phyloP scores from a whole-genome alignment of 2,329 filamentous ascomycete species.

The Myriosclerotinia scirpicola region DNA sequence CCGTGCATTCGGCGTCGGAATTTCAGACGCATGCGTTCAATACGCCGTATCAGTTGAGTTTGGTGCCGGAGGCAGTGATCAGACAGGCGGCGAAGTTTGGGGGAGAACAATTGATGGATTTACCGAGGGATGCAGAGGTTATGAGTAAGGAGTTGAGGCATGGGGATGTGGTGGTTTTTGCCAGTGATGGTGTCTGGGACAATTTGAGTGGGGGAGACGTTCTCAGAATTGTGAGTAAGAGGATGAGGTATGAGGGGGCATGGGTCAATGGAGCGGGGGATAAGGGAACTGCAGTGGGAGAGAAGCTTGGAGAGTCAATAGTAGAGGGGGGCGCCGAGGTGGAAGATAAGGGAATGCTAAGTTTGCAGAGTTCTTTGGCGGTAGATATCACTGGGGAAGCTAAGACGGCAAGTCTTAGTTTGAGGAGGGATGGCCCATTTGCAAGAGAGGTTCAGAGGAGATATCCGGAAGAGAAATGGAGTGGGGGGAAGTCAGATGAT shows the following conservation, averaged over 20 bases:
- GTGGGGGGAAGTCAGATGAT: constrained; percentile 92
- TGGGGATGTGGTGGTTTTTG: constrained; percentile 90
- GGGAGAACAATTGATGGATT: constrained; percentile 75
- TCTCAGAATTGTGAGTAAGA: constrained; percentile 71
- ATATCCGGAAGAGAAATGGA: constrained; percentile 83
- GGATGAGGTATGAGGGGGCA: constrained; percentile 72
- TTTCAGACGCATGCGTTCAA: constrained; percentile 97
- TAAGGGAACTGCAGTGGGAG: constrained; percentile 61
- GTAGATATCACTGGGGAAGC: constrained; percentile 77
- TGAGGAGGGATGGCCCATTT: constrained; percentile 84
- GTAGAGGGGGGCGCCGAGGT: constrained; percentile 45
- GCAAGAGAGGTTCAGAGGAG: constrained; percentile 89
- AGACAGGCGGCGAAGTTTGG: constrained; percentile 82
- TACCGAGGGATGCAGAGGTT: constrained; percentile 79
- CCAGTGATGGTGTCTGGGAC: constrained; percentile 94
- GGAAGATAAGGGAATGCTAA: constrained; percentile 42
- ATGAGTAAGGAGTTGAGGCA: constrained; percentile 76
- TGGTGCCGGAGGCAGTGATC: constrained; percentile 78
- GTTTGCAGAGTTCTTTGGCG: constrained; percentile 74
- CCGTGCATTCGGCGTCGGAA: constrained; percentile 77
- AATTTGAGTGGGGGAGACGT: constrained; percentile 92
- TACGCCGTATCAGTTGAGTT: constrained; percentile 90
- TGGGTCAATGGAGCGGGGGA: constrained; percentile 63
- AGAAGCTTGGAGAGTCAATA: constrained; percentile 57
- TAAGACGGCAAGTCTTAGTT: constrained; percentile 80